Evolutionary conservation across 345 rosid genomes (phyloP), one percentile per base, ranked within the genome.

Genomic region (Noccaea bulbosa): DNA sequence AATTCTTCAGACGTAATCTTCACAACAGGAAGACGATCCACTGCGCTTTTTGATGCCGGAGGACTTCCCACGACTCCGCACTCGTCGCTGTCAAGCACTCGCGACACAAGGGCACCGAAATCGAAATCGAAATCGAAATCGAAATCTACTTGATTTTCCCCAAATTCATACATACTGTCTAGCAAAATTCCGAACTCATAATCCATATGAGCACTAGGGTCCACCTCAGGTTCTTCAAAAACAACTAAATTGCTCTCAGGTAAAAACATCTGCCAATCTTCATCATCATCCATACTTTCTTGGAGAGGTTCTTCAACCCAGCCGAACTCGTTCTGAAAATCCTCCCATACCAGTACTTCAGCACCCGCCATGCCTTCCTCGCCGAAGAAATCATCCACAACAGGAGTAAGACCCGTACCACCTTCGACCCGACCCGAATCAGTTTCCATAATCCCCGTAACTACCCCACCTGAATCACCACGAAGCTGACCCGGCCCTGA

Each of bases 11-110:
- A 68, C 8, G 85, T 81, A 59, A 87, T 22, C 8, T 69, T 79
- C 54, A 86, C 86, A 14, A 57, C 76, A 6, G 84, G 86, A 74
- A 93, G 96, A 69, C 73, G 79, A 58, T 85, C 85, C 33, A 93
- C 81, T 5, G 75, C 83, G 14, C 75, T 86, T 74, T 72, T 82
- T 1, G 95, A 82, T 6, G 98, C 95, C 0, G 98, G 91, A 14
- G 90, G 95, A n/a, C 70, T 85, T 35, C 79, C 85, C 46, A 12
- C 69, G 22, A 45, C 7, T 6, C 46, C 71, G 53, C 16, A 14
- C 7, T 78, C 72, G 15, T 78, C 72, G 15, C 45, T 58, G 17
- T 71, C 78, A 14, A 73, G 57, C 15, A 71, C 37, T 52, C 40
- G 70, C 24, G 52, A 74, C 3, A 75, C 33, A 16, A 80, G 1